Conservation (phyloP, 2,329 filamentous ascomycete genomes). For the Berkeleyomyces rouxiae region DNA sequence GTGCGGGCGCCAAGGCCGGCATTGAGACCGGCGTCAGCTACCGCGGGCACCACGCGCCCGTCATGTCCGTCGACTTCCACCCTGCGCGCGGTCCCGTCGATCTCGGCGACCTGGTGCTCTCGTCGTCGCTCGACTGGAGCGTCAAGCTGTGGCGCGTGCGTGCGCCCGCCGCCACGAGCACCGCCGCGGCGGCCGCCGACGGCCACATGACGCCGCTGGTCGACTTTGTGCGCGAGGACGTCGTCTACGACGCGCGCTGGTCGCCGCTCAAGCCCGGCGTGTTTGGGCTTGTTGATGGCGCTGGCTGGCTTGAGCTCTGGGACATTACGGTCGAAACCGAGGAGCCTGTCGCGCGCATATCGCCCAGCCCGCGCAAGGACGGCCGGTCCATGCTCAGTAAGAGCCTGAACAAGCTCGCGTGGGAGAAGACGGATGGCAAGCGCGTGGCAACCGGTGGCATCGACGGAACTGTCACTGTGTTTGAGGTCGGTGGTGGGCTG, state of each 20-base stretch:
- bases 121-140: slow-evolving; percentile 89
- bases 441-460: slow-evolving; percentile 80
- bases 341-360: slow-evolving; percentile 69
- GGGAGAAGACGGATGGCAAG: slow-evolving; percentile 81
- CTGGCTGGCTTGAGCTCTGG: slow-evolving; percentile 85
- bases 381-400: slow-evolving; percentile 56
- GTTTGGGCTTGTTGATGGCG: slow-evolving; percentile 86
- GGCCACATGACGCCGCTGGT: slow-evolving; percentile 55
- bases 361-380: slow-evolving; percentile 49
- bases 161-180: slow-evolving; percentile 56
- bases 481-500: slow-evolving; percentile 70
- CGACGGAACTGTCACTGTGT: slow-evolving; percentile 77
- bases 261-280: slow-evolving; percentile 86
- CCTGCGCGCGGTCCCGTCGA: slow-evolving; percentile 84
- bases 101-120: slow-evolving; percentile 81
- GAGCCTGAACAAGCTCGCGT: slow-evolving; percentile 85
- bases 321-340: slow-evolving; percentile 86
- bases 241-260: slow-evolving; percentile 94
- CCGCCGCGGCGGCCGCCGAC: slow-evolving; percentile 30
- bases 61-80: slow-evolving; percentile 94
- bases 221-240: slow-evolving; percentile 84
- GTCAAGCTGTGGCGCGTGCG: slow-evolving; percentile 94
- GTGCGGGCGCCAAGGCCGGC: slow-evolving; percentile 89
- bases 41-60: slow-evolving; percentile 76
- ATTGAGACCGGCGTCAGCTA: slow-evolving; percentile 83